These are phyloP conservation scores for Fibroporia radiculosa DNA, from an alignment of 768 basidiomycete species.

Conservation along the genomic window DNA sequence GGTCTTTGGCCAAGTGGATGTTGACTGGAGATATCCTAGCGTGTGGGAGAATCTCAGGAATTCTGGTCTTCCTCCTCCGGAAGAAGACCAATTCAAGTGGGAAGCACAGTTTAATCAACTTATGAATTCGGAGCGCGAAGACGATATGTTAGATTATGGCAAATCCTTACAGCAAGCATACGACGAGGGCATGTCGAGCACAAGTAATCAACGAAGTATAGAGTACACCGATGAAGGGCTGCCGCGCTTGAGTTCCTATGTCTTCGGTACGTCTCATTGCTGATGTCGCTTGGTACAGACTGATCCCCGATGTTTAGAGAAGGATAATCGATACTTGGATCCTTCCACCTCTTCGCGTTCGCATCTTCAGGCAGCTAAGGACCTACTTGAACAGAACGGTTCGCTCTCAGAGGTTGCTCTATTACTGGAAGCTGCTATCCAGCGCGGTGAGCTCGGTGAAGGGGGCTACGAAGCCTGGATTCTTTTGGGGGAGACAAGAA, in stretches of 20 bases:
- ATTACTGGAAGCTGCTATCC: slow-evolving; percentile 86
- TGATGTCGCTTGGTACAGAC: neutral
- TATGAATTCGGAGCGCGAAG: slow-evolving; percentile 59
- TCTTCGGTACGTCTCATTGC: slow-evolving; percentile 54
- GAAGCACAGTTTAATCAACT: slow-evolving; percentile 78
- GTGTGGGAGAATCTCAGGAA: slow-evolving; percentile 56
- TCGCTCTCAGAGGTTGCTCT: slow-evolving; percentile 83
- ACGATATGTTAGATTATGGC: slow-evolving; percentile 51
- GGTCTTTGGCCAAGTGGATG: neutral
- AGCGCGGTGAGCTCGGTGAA: slow-evolving; percentile 70
- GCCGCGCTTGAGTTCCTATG: slow-evolving; percentile 64
- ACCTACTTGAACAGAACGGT: slow-evolving; percentile 69
- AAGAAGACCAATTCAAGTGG: slow-evolving; percentile 70
- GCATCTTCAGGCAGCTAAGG: slow-evolving; percentile 63
- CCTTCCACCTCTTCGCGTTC: slow-evolving; percentile 41
- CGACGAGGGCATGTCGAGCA: slow-evolving; percentile 47
- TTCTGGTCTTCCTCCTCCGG: slow-evolving; percentile 47
- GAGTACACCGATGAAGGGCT: slow-evolving; percentile 69
- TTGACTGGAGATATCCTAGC: slow-evolving; percentile 26
- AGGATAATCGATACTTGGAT: slow-evolving; percentile 63
- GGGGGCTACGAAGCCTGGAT: slow-evolving; percentile 90
- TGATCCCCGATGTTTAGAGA: slow-evolving; percentile 35
- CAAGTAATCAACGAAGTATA: slow-evolving; percentile 26
- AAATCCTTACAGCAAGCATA: slow-evolving; percentile 56
- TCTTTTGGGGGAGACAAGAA: slow-evolving; percentile 80